Percentiles rank a stretch among this genome's conserved stretches.
phyloP scores from a whole-genome alignment of 108 stramenopile genomes.

The Phaeodactylum tricornutum region DNA sequence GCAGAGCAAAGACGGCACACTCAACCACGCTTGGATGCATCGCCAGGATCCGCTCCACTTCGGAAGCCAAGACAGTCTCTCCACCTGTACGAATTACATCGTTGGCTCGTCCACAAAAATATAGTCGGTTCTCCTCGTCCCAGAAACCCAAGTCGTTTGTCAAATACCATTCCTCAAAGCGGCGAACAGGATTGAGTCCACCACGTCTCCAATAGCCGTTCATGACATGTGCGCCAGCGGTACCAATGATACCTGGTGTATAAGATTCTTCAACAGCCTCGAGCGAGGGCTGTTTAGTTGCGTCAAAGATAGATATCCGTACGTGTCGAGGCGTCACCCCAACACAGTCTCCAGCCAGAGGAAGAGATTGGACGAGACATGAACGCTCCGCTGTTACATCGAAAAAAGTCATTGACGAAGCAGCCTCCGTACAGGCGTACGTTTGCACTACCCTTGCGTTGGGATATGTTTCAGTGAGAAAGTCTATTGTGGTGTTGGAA shows the following conservation, averaged over 20 bases:
- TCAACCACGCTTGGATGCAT: slow-evolving; percentile 34
- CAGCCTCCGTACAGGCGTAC: slow-evolving; percentile 91
- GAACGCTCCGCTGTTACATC: slow-evolving; percentile 13
- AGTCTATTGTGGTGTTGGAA: slow-evolving; percentile 13
- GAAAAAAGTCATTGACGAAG: slow-evolving; percentile 82
- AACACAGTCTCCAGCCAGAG: slow-evolving; percentile 41
- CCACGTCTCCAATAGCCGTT: slow-evolving; percentile 84
- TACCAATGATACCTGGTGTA: slow-evolving; percentile 60
- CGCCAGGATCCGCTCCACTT: slow-evolving; percentile 71
- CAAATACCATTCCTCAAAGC: slow-evolving; percentile 34
- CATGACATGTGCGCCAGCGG: slow-evolving; percentile 82
- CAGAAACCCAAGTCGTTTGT: slow-evolving; percentile 73
- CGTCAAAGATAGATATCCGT: slow-evolving; percentile 22
- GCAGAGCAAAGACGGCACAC: slow-evolving; percentile 64
- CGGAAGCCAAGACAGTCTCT: slow-evolving; percentile 79
- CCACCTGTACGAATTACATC: slow-evolving; percentile 88
- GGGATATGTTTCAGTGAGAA: slow-evolving; percentile 43
- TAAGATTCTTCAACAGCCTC: slow-evolving; percentile 9
- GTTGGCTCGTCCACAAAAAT: slow-evolving; percentile 66
- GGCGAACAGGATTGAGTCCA: slow-evolving; percentile 5
- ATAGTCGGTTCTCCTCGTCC: slow-evolving; percentile 35
- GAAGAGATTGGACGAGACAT: too few species aligned
- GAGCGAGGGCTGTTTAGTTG: neutral
- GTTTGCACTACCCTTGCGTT: slow-evolving; percentile 79
- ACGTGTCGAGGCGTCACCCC: slow-evolving; percentile 61